Evolutionary conservation across 177 flowering plant genomes (phyloP).

Genomic region (Vitis hybrid): DNA sequence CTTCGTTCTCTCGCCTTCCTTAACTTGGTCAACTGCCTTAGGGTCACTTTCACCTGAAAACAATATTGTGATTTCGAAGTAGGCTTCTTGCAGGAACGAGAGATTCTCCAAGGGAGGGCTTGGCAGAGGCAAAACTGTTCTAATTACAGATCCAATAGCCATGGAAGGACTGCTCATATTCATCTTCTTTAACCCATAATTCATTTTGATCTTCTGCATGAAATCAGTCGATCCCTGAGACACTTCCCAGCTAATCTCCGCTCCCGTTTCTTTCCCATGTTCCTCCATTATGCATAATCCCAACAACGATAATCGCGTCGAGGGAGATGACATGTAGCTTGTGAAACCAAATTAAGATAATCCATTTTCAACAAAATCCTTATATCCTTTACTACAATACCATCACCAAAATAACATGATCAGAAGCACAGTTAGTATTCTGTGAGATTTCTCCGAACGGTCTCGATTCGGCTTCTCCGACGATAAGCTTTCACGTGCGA

Average conservation of each 20-base stretch:
- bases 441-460: neutral
- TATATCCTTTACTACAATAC: constrained; percentile 7
- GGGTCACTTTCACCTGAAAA: constrained; percentile 17
- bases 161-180: constrained; percentile 4
- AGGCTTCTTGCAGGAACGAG: too few relatives aligned
- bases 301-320: constrained; percentile 46
- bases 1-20: constrained; percentile 63
- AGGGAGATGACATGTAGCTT: constrained; percentile 33
- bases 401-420: constrained; percentile 23
- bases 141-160: constrained; percentile 21
- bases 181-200: constrained; percentile 37
- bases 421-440: neutral
- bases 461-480: constrained; percentile 28
- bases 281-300: constrained; percentile 51
- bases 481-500: constrained; percentile 4
- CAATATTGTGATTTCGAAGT: too few relatives aligned
- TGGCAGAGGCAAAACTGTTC: too few relatives aligned
- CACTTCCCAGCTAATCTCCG: constrained; percentile 76
- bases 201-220: constrained; percentile 73
- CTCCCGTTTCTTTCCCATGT: constrained; percentile 26
- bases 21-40: constrained; percentile 4
- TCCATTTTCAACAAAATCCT: constrained; percentile 49
- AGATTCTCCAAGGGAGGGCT: too few relatives aligned
- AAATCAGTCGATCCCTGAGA: constrained; percentile 63
- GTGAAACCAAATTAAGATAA: constrained; percentile 82